Evolutionary conservation across 768 basidiomycete species (phyloP).

Genomic region (Erythrobasidium yunnanense): DNA sequence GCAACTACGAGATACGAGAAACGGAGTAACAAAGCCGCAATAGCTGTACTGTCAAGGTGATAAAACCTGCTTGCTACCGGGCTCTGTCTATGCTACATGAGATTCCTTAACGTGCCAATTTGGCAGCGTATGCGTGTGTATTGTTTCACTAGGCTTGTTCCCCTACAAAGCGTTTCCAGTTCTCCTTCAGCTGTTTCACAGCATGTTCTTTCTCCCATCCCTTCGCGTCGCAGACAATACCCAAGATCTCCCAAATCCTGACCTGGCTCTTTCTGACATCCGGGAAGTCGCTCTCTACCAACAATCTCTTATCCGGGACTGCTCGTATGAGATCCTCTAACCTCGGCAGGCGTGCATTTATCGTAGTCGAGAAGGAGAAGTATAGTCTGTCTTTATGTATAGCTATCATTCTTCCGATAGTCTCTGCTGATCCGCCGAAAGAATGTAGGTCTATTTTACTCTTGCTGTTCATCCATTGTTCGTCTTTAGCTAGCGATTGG

Average conservation of each 20-base stretch:
- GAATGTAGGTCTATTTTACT: constrained; percentile 85
- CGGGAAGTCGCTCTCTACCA: constrained; percentile 79
- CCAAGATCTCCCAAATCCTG: constrained; percentile 61
- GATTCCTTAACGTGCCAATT: no score
- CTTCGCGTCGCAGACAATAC: constrained; percentile 59
- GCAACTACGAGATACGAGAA: no score
- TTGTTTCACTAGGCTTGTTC: background rate
- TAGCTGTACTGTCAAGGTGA: no score
- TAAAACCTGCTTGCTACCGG: background rate
- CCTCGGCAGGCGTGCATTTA: constrained; percentile 62
- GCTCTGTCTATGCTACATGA: background rate
- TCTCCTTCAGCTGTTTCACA: constrained; percentile 50
- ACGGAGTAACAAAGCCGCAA: no score
- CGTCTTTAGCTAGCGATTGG: constrained; percentile 51
- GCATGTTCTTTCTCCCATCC: constrained; percentile 46
- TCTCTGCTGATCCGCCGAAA: constrained; percentile 69
- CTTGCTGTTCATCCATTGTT: constrained; percentile 48
- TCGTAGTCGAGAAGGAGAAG: constrained; percentile 74
- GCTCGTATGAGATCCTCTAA: constrained; percentile 56
- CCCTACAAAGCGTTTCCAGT: constrained; percentile 54
- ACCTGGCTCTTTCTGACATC: constrained; percentile 57
- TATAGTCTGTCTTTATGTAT: constrained; percentile 64
- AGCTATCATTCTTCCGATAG: constrained; percentile 51
- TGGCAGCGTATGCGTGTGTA: no score
- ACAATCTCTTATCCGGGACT: constrained; percentile 56